These are phyloP conservation scores for Dipteronia dyeriana DNA, from an alignment of 345 rosid species.

Conservation along the genomic window DNA sequence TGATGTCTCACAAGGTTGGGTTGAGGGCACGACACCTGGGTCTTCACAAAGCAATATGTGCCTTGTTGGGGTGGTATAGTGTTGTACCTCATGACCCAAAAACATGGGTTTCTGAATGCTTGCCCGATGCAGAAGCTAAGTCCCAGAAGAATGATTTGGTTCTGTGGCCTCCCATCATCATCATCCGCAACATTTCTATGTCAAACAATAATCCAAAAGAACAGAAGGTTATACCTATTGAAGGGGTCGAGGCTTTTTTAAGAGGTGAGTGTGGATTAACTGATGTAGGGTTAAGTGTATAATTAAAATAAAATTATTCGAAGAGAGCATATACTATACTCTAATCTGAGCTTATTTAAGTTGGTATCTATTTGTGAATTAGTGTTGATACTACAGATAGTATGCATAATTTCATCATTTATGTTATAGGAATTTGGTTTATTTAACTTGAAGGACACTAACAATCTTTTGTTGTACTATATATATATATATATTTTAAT, in stretches of 20 bases:
- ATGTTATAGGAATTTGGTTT: too few relatives aligned
- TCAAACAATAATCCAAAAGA: slow-evolving; percentile 44
- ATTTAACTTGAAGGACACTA: too few relatives aligned
- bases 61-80: slow-evolving; percentile 56
- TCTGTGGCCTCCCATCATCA: slow-evolving; percentile 53
- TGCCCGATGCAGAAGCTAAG: slow-evolving; percentile 44
- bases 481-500: too few relatives aligned
- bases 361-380: slow-evolving; percentile 1
- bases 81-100: slow-evolving; percentile 37
- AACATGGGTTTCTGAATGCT: slow-evolving; percentile 45
- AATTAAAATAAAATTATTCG: background rate
- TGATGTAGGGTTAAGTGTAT: background rate
- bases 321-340: background rate
- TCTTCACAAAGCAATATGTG: slow-evolving; percentile 58
- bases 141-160: slow-evolving; percentile 52
- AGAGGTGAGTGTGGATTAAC: slow-evolving; percentile 36
- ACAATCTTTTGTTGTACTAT: background rate
- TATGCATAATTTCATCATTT: too few relatives aligned
- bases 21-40: slow-evolving; percentile 54
- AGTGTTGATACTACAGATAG: background rate
- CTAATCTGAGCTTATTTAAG: background rate
- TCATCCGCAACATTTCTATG: slow-evolving; percentile 57
- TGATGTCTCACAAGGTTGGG: slow-evolving; percentile 56
- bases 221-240: slow-evolving; percentile 52
- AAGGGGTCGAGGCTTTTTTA: slow-evolving; percentile 48